These are phyloP conservation scores for Tetrastigma voinierianum DNA, from an alignment of 164 flowering plant genomes.

Conservation along the genomic window DNA sequence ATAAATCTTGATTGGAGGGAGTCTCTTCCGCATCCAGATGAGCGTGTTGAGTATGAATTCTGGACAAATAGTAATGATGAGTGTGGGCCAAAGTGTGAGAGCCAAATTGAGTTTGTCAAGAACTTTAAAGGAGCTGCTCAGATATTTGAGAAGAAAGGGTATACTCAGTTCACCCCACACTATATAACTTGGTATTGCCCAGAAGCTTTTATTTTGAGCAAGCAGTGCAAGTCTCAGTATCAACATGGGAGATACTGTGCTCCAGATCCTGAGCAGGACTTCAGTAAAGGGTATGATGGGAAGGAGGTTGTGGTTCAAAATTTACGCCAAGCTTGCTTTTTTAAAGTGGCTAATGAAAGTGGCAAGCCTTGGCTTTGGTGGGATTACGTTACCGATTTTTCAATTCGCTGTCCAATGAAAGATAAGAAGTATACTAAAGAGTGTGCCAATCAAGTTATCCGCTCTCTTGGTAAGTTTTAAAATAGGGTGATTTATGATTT, in stretches of 20 bases:
- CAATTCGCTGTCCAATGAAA: constrained; percentile 95
- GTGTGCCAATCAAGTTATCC: constrained; percentile 80
- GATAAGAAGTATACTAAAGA: constrained; percentile 78
- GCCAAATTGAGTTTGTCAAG: constrained; percentile 81
- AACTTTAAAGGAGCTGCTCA: constrained; percentile 91
- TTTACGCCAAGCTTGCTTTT: constrained; percentile 82
- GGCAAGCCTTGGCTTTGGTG: constrained; percentile 97
- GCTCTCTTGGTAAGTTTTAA: constrained; percentile 66
- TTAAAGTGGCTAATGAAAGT: constrained; percentile 77
- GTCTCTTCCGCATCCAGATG: constrained; percentile 93
- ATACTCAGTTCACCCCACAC: constrained; percentile 90
- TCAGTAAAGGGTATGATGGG: constrained; percentile 85
- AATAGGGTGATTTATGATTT: neutral
- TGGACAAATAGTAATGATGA: constrained; percentile 95
- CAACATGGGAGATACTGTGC: constrained; percentile 97
- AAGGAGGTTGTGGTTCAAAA: constrained; percentile 92
- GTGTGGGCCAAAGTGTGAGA: constrained; percentile 93
- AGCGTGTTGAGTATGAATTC: constrained; percentile 91
- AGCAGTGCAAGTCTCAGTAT: constrained; percentile 95
- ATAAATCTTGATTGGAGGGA: constrained; percentile 86
- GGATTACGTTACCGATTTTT: constrained; percentile 95
- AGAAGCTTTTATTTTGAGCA: constrained; percentile 74
- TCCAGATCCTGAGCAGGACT: constrained; percentile 96
- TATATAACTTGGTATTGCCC: constrained; percentile 99
- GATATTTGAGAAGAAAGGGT: constrained; percentile 79